phyloP scores from a whole-genome alignment of 1,139 yeast species.

The Nadsonia commutata region DNA sequence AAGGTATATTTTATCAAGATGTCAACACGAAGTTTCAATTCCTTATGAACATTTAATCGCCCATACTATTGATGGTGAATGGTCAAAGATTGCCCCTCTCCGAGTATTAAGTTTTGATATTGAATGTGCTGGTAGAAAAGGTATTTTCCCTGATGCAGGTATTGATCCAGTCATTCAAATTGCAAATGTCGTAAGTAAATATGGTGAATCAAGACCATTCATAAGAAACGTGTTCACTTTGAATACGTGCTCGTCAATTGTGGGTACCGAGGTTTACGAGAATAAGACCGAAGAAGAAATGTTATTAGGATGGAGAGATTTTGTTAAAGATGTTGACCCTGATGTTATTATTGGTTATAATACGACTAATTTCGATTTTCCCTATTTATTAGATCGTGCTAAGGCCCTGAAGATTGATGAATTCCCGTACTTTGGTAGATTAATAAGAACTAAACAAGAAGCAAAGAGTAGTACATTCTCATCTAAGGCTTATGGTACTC shows the following conservation, averaged over 20 bases:
- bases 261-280: conserved; percentile 81
- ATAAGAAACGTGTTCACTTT: conserved; percentile 91
- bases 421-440: conserved; percentile 82
- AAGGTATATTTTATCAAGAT: conserved; percentile 45
- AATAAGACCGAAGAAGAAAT: conserved; percentile 65
- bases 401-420: conserved; percentile 46
- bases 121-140: conserved; percentile 97
- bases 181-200: conserved; percentile 79
- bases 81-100: conserved; percentile 87
- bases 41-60: conserved; percentile 55
- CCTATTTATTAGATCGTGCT: conserved; percentile 83
- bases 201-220: conserved; percentile 74
- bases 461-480: conserved; percentile 72
- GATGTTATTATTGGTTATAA: conserved; percentile 96
- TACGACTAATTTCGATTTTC: conserved; percentile 87
- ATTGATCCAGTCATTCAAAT: conserved; percentile 92
- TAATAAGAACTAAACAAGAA: conserved; percentile 54
- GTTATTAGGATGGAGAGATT: conserved; percentile 76
- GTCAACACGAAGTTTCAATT: conserved; percentile 72
- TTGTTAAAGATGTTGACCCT: conserved; percentile 73
- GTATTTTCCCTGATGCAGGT: conserved; percentile 90
- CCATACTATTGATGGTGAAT: conserved; percentile 85
- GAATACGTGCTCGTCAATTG: conserved; percentile 79
- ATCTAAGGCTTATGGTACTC: conserved; percentile 91
- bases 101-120: conserved; percentile 91